phyloP scores from a whole-genome alignment of 176 grass and related monocot genomes.

The Themeda triandra region DNA sequence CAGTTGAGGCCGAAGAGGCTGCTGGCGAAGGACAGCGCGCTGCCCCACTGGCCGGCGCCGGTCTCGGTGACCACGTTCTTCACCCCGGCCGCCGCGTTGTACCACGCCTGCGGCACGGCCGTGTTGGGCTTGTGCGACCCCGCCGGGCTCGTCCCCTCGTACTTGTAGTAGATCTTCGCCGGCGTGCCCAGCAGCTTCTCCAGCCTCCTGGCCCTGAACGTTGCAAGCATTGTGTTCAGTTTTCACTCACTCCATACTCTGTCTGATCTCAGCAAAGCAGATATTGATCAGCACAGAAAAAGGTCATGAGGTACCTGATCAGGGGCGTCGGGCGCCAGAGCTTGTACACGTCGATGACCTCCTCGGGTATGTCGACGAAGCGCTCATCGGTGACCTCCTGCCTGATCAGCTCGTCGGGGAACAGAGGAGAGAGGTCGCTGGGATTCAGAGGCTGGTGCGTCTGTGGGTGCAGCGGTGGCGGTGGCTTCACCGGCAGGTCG shows the following conservation, averaged over 20 bases:
- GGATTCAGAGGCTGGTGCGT: conserved; percentile 69
- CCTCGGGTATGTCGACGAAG: conserved; percentile 79
- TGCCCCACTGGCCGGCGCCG: conserved; percentile 95
- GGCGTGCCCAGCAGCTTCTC: conserved; percentile 80
- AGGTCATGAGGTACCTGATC: conserved; percentile 39
- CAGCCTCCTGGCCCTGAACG: conserved; percentile 71
- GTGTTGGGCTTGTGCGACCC: conserved; percentile 97
- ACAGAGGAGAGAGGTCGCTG: conserved; percentile 67
- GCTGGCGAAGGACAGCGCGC: conserved; percentile 89
- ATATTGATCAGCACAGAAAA: too few species aligned
- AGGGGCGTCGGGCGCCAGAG: conserved; percentile 96
- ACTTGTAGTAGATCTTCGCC: conserved; percentile 98
- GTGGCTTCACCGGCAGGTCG: conserved; percentile 87
- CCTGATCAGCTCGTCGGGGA: conserved; percentile 91
- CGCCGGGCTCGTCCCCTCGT: conserved; percentile 90
- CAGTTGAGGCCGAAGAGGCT: conserved; percentile 85
- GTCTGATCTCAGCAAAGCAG: neutral
- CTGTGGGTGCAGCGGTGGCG: conserved; percentile 72
- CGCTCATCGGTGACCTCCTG: conserved; percentile 76
- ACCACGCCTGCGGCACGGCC: conserved; percentile 88
- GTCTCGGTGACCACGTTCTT: conserved; percentile 89
- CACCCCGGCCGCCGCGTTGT: conserved; percentile 78
- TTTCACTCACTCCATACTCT: neutral
- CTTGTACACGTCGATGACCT: conserved; percentile 67
- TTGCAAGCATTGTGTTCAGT: neutral